These are phyloP conservation scores for Tetrahymena thermophila DNA, from an alignment of 73 alveolate species.

Conservation along the genomic window DNA sequence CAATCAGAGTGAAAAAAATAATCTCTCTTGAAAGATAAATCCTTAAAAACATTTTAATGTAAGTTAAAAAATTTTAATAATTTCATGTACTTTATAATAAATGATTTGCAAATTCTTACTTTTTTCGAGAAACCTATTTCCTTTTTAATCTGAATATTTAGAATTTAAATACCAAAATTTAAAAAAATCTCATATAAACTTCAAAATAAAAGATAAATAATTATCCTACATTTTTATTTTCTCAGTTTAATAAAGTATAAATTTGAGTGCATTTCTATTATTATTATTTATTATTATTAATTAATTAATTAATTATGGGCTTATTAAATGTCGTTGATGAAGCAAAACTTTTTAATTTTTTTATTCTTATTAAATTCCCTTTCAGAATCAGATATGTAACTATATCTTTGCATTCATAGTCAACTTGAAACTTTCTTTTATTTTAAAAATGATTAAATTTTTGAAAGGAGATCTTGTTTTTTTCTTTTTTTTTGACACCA, in stretches of 20 bases:
- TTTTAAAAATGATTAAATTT: too few relatives aligned
- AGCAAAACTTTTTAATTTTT: neutral
- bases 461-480: too few relatives aligned
- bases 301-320: too few relatives aligned
- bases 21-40: neutral
- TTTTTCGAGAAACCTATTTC: neutral
- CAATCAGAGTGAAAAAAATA: neutral
- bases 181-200: neutral
- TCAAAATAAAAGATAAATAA: neutral
- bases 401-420: too few relatives aligned
- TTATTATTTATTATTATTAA: too few relatives aligned
- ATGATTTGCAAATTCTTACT: neutral
- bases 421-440: neutral
- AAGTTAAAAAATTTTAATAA: neutral
- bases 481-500: too few relatives aligned
- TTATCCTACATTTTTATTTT: neutral
- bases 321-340: too few relatives aligned
- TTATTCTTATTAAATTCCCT: too few relatives aligned
- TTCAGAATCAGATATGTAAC: too few relatives aligned
- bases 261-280: neutral
- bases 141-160: neutral
- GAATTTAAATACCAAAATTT: neutral
- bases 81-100: neutral
- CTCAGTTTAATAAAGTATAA: neutral
- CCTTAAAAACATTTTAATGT: neutral